A percentile compares a stretch with the other conserved stretches of the same genome.
These are phyloP conservation scores for Thermomucor indicae-seudaticae DNA, from an alignment of 371 early-diverging fungal species.

Conservation along the genomic window DNA sequence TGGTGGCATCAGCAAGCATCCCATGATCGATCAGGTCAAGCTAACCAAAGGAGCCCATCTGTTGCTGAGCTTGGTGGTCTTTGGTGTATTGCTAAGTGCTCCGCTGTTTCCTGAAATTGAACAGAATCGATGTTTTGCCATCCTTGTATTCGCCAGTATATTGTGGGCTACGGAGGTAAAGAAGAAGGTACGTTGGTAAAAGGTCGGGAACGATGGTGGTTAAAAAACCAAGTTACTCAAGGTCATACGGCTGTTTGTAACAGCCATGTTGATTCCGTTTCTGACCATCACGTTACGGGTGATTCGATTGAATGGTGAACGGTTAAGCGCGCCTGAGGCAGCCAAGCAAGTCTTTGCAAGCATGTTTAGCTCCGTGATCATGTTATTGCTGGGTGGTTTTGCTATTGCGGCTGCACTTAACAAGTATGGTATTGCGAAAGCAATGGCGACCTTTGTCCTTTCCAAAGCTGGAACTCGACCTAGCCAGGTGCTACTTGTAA, in stretches of 20 bases:
- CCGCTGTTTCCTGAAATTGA: conserved; percentile 58
- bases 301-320: conserved; percentile 58
- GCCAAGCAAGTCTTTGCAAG: conserved; percentile 66
- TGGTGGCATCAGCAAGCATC: not conserved
- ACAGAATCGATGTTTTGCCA: conserved; percentile 83
- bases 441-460: conserved; percentile 83
- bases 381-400: conserved; percentile 82
- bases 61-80: conserved; percentile 46
- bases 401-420: conserved; percentile 76
- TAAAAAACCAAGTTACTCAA: conserved; percentile 23
- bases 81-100: conserved; percentile 46
- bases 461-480: conserved; percentile 86
- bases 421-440: conserved; percentile 91
- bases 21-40: conserved; percentile 23
- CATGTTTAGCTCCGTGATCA: conserved; percentile 85
- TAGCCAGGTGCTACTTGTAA: conserved; percentile 78
- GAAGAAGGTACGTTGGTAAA: conserved; percentile 24
- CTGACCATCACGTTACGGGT: conserved; percentile 82
- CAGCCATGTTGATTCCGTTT: conserved; percentile 86
- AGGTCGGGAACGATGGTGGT: not conserved
- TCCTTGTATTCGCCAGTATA: conserved; percentile 82
- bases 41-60: conserved; percentile 30
- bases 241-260: conserved; percentile 91
- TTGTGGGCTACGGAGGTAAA: conserved; percentile 94
- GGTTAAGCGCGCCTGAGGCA: conserved; percentile 56